These are phyloP conservation scores for Celoporthe dispersa DNA, from an alignment of 2,329 filamentous ascomycete genomes.

Conservation along the genomic window DNA sequence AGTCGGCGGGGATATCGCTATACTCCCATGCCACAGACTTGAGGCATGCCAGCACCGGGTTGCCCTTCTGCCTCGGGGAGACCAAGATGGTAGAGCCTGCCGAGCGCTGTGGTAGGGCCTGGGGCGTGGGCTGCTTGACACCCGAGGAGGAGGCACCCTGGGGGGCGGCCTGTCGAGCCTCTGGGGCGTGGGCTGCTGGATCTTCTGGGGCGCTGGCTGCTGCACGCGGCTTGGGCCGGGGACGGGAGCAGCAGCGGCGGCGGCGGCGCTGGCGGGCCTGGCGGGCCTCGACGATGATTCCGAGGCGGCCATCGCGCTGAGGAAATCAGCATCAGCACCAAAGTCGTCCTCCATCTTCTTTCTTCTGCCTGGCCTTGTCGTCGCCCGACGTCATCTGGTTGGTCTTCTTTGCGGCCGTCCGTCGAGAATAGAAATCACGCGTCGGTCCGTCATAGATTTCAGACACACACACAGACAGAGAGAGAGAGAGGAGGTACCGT, in stretches of 20 bases:
- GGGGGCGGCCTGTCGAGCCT: conserved; percentile 57
- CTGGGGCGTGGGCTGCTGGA: conserved; percentile 58
- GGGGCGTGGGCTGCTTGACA: conserved; percentile 85
- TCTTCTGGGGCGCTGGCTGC: conserved; percentile 48
- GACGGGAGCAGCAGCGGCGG: conserved; percentile 38
- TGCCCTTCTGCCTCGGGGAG: conserved; percentile 91
- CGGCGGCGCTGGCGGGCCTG: conserved; percentile 53
- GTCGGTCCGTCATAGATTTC: no score
- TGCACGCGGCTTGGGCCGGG: conserved; percentile 37
- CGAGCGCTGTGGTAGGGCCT: conserved; percentile 71
- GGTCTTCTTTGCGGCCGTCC: not conserved
- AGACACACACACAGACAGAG: no score
- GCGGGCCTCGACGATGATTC: conserved; percentile 36
- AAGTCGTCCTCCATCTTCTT: conserved; percentile 57
- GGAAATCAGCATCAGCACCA: conserved; percentile 60
- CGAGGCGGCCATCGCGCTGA: conserved; percentile 59
- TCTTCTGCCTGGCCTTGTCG: no score
- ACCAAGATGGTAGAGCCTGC: conserved; percentile 82
- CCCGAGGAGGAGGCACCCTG: conserved; percentile 55
- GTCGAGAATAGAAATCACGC: no score
- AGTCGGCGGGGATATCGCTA: conserved; percentile 94
- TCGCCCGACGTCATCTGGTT: not conserved
- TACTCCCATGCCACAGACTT: conserved; percentile 92
- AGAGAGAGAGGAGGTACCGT: no score
- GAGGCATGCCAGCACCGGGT: conserved; percentile 85